Evolutionary conservation across 306 rosid species (phyloP), one percentile per base, ranked within the genome.

Genomic region (Dryas octopetala): DNA sequence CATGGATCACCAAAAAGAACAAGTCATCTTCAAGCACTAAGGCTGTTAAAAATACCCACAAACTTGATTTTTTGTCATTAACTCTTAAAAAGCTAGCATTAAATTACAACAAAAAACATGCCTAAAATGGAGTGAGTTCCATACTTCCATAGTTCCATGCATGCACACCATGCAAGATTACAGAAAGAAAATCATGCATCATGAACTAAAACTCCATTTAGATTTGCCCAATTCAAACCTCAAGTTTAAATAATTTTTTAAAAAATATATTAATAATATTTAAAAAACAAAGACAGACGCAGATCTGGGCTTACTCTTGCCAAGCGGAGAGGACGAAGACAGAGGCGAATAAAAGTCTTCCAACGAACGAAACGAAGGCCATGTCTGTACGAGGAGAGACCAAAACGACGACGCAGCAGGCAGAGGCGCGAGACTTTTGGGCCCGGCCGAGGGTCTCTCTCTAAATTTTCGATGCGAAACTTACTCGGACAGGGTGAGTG

Each of bases 241-340:
- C 10, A 65, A 14, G 15, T 59, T 9, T 9, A 59, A 23, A 23
- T 9, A 23, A 23, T 9, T 23, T 59, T 4, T 11, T 9, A 9
- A 9, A 28, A 28, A 28, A 28, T 0, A 0, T 28, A 0, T 28
- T 28, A 28, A 0, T 49, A 49, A 49, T 0, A 7, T 28, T 4
- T 13, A 70, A 55, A 68, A 40, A n/a, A 2, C 1, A 32, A 50
- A 38, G n/a, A 66, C 16, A 62, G 28, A 57, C 45, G 54, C 62
- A 83, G 88, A 81, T 86, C 88, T 72, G 83, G 58, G 74, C 86
- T 83, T 77, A 89, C 91, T 89, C 90, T 78, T 85, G 90, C 85
- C 83, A 83, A 62, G 91, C 94, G 52, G 91, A 85, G 68, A 84
- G 80, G 60, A 85, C 77, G 84, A 89, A 89, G 68, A 89, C 79